Base-by-base conservation (phyloP, 148 eudicot genomes). In the Arctostaphylos glauca region DNA sequence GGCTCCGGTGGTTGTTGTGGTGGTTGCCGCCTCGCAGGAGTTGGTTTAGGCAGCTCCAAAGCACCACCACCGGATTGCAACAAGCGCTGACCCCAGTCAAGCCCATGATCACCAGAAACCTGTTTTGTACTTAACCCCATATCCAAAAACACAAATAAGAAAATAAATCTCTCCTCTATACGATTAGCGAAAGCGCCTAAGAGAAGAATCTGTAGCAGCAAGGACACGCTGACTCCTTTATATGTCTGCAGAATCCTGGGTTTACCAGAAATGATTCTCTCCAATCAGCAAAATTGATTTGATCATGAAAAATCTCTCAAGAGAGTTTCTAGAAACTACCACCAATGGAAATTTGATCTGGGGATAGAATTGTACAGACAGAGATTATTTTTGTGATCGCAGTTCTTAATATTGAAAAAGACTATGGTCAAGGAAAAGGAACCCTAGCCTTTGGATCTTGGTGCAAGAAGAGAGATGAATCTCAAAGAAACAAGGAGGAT, bases 41-140 rank as follows among this genome's bases (percentile, higher is more conserved):
- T 74, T 1, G 84, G 87, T 60, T 91, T 86, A 0, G 92, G 86
- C 43, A 79, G 74, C 82, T 88, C 90, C 60, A 82, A 41, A 15
- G 38, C 46, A 15, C 64, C 64, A 12, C 43, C 6, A 3, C 48
- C 13, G 4, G 64, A 31, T 44, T 54, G 87, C 73, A 88, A 52
- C 67, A 89, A 85, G 46, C 76, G 67, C 76, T 86, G 87, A 50
- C 75, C 83, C 89, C 92, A 90, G 80, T 84, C 88, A 79, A 84
- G 77, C 80, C 88, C 88, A 73, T 66, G 71, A 66, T 87, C 95
- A 75, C 86, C 82, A 53, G 95, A 87, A 84, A 90, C 93, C 82
- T 92, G 92, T 79, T 90, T 88, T 16, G 87, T 88, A 54, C 94
- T 88, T 89, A 94, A 90, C 53, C 94, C 94, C 98, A 94, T 94